These are phyloP conservation scores for Chlorella sp. DNA, from an alignment of 139 green algal species.

Conservation along the genomic window DNA sequence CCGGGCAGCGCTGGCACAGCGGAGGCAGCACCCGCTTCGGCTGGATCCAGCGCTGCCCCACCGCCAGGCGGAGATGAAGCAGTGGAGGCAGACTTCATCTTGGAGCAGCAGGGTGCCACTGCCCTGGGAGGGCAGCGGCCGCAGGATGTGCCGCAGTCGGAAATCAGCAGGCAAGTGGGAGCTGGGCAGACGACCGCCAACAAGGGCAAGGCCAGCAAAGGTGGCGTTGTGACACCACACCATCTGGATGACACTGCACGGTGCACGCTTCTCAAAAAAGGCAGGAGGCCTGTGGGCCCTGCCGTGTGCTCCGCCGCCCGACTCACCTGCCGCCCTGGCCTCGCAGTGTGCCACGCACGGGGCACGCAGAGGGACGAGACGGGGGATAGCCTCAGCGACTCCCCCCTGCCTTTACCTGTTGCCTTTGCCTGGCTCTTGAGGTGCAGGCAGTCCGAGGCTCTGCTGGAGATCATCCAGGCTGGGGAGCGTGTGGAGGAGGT, in stretches of 20 bases:
- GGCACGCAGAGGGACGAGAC: no score
- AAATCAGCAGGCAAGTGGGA: not conserved
- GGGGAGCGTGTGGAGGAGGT: conserved; percentile 28
- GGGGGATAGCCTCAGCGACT: no score
- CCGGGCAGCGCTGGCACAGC: not conserved
- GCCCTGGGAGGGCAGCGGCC: not conserved
- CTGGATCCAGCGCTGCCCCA: not conserved
- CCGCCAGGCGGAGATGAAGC: not conserved
- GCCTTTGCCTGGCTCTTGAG: no score
- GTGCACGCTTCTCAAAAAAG: not conserved
- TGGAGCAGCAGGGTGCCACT: not conserved
- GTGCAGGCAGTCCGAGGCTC: conserved; percentile 15
- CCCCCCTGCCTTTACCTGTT: no score
- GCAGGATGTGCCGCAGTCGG: not conserved
- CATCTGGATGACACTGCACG: no score
- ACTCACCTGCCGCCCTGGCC: no score
- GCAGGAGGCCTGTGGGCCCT: not conserved
- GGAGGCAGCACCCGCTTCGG: not conserved
- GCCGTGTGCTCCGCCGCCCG: not conserved
- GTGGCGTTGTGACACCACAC: not conserved
- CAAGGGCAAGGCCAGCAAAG: not conserved
- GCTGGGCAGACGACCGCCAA: no score
- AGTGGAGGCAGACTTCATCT: conserved; percentile 4
- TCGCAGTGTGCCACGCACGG: no score
- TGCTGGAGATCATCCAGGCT: conserved; percentile 36